These are phyloP conservation scores for Verticillium tricorpus DNA, from an alignment of 2,329 filamentous ascomycete species.

Conservation along the genomic window DNA sequence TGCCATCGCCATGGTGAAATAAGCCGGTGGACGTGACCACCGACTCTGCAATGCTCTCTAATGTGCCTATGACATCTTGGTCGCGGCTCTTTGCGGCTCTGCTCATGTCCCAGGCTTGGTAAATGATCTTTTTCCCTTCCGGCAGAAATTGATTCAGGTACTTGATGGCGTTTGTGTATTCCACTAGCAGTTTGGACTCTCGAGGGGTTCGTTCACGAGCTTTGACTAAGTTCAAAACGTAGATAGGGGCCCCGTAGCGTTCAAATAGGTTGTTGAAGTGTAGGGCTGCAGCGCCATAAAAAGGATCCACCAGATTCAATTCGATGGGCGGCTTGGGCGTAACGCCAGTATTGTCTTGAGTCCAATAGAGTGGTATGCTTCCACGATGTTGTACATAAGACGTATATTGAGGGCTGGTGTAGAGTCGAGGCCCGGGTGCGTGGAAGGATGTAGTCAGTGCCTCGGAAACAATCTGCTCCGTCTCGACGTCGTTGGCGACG, in stretches of 20 bases:
- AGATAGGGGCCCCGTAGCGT: slow-evolving; percentile 87
- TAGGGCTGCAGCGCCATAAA: slow-evolving; percentile 86
- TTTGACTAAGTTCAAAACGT: slow-evolving; percentile 89
- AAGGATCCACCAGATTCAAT: slow-evolving; percentile 91
- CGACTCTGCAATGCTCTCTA: slow-evolving; percentile 85
- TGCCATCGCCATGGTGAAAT: slow-evolving; percentile 84
- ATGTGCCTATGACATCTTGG: slow-evolving; percentile 87
- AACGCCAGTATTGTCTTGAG: slow-evolving; percentile 90
- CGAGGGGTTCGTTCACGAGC: slow-evolving; percentile 80
- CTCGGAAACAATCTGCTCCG: slow-evolving; percentile 96
- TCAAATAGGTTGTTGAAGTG: slow-evolving; percentile 95
- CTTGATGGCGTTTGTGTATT: slow-evolving; percentile 80
- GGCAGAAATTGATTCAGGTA: slow-evolving; percentile 96
- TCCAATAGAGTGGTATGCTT: slow-evolving; percentile 96
- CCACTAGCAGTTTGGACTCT: slow-evolving; percentile 84
- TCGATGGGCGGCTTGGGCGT: slow-evolving; percentile 96
- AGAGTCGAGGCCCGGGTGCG: slow-evolving; percentile 78
- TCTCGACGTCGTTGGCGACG: slow-evolving; percentile 98
- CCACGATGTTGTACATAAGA: slow-evolving; percentile 96
- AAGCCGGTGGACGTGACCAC: slow-evolving; percentile 84
- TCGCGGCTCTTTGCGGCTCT: slow-evolving; percentile 87
- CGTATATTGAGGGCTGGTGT: slow-evolving; percentile 85
- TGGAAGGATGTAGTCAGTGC: slow-evolving; percentile 94
- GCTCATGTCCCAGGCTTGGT: slow-evolving; percentile 98
- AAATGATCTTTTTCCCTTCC: slow-evolving; percentile 76